Evolutionary conservation across 306 rosid species (phyloP).

Genomic region (Fagus crenata): DNA sequence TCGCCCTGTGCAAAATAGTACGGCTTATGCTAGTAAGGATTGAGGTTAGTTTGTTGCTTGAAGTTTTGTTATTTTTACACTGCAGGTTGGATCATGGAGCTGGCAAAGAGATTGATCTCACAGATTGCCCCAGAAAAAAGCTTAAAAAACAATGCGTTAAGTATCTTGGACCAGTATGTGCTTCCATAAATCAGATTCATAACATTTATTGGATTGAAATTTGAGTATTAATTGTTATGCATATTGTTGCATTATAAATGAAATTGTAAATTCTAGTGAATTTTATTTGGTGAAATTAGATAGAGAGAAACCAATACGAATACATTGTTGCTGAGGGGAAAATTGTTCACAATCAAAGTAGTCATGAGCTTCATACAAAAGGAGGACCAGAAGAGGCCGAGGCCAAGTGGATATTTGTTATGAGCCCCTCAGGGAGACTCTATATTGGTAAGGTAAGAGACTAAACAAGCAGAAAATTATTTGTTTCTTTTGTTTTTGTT

Average conservation of each 20-base stretch:
- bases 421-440: constrained; percentile 84
- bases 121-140: constrained; percentile 56
- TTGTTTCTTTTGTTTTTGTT: background rate
- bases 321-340: constrained; percentile 56
- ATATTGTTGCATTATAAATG: constrained; percentile 5
- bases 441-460: constrained; percentile 77
- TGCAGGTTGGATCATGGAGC: constrained; percentile 85
- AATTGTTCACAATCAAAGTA: constrained; percentile 57
- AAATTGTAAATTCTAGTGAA: background rate
- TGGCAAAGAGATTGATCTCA: constrained; percentile 73
- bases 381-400: constrained; percentile 35
- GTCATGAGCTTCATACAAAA: constrained; percentile 58
- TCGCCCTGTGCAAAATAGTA: no score
- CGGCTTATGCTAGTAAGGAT: no score
- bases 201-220: background rate
- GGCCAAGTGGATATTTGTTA: constrained; percentile 85
- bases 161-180: constrained; percentile 91
- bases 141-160: constrained; percentile 72
- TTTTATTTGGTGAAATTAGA: constrained; percentile 41
- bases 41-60: background rate
- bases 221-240: constrained; percentile 13
- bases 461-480: background rate
- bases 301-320: constrained; percentile 74
- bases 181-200: constrained; percentile 8
- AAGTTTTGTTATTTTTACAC: background rate